A percentile compares a stretch with the other conserved stretches of the same genome.
phyloP scores from a whole-genome alignment of 176 grass and related monocot species.

The Avena eriantha region DNA sequence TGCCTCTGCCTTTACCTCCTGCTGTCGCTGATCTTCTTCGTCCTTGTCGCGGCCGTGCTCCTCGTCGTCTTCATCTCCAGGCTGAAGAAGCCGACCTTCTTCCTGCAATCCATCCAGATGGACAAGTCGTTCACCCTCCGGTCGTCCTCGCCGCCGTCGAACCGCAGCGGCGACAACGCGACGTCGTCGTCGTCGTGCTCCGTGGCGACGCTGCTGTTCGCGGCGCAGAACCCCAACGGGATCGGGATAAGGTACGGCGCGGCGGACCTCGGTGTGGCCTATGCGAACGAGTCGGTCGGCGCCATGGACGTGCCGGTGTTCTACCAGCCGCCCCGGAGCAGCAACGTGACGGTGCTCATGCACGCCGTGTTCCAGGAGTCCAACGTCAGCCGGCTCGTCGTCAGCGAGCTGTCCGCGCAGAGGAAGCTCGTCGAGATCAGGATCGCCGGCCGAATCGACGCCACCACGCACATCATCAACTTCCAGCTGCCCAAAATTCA shows the following conservation, averaged over 20 bases:
- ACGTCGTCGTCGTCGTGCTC: constrained; percentile 54
- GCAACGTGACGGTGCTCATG: constrained; percentile 69
- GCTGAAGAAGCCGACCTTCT: constrained; percentile 80
- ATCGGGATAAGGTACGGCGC: constrained; percentile 80
- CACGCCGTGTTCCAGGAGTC: constrained; percentile 58
- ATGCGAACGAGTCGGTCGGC: constrained; percentile 60
- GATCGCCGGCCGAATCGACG: constrained; percentile 61
- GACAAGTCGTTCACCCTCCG: constrained; percentile 58
- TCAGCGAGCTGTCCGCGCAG: constrained; percentile 53
- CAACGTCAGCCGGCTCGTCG: constrained; percentile 59
- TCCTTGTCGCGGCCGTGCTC: constrained; percentile 48
- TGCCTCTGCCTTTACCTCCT: constrained; percentile 50
- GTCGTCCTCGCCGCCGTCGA: constrained; percentile 23
- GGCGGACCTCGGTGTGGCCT: constrained; percentile 64
- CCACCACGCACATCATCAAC: constrained; percentile 65
- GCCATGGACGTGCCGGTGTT: constrained; percentile 72
- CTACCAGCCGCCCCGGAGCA: constrained; percentile 76
- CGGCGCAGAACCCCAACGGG: constrained; percentile 69
- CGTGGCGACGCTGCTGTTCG: constrained; percentile 69
- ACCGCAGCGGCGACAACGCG: constrained; percentile 41
- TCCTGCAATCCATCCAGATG: constrained; percentile 69
- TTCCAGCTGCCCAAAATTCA: constrained; percentile 67
- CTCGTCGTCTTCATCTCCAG: constrained; percentile 61
- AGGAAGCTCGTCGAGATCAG: constrained; percentile 56
- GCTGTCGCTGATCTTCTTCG: constrained; percentile 50